A percentile compares a stretch with the other conserved stretches of the same genome.
phyloP scores from a whole-genome alignment of 2,329 filamentous ascomycete species.

The Fusarium verrucosum region DNA sequence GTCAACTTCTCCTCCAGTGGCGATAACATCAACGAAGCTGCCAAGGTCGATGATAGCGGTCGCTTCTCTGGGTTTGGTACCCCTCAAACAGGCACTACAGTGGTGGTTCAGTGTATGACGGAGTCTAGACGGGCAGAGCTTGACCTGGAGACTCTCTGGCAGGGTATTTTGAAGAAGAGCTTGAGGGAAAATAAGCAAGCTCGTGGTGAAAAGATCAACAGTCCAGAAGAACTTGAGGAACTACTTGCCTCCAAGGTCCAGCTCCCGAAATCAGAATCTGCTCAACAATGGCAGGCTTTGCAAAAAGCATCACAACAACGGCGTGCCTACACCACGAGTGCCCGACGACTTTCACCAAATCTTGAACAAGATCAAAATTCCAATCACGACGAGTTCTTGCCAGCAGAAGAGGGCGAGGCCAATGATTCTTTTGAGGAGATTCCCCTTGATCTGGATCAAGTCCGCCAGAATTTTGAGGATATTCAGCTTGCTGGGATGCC shows the following conservation, averaged over 20 bases:
- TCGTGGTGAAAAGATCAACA: conserved; percentile 37
- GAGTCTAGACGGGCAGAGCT: conserved; percentile 62
- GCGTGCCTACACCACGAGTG: conserved; percentile 49
- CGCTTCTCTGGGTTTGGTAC: conserved; percentile 81
- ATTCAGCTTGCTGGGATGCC: conserved; percentile 52
- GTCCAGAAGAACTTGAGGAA: conserved; percentile 44
- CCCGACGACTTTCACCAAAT: conserved; percentile 36
- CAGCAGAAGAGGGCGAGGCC: neutral
- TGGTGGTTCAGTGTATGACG: conserved; percentile 68
- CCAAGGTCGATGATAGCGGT: conserved; percentile 58
- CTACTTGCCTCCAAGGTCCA: conserved; percentile 49
- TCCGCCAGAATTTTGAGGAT: conserved; percentile 49
- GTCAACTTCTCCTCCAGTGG: conserved; percentile 83
- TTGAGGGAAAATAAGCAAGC: conserved; percentile 47
- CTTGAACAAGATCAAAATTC: neutral
- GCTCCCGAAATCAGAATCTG: conserved; percentile 44
- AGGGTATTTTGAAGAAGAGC: conserved; percentile 51
- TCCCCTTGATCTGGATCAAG: conserved; percentile 25
- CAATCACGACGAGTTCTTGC: neutral
- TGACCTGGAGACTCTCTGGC: conserved; percentile 64
- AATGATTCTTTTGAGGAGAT: neutral
- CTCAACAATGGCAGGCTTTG: conserved; percentile 50
- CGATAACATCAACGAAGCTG: conserved; percentile 58
- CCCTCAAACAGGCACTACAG: conserved; percentile 57
- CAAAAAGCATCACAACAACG: conserved; percentile 49